Evolutionary conservation across 139 green algal genomes (phyloP), one percentile per base, ranked within the genome.

Genomic region (Limnomonas spitsbergensis): DNA sequence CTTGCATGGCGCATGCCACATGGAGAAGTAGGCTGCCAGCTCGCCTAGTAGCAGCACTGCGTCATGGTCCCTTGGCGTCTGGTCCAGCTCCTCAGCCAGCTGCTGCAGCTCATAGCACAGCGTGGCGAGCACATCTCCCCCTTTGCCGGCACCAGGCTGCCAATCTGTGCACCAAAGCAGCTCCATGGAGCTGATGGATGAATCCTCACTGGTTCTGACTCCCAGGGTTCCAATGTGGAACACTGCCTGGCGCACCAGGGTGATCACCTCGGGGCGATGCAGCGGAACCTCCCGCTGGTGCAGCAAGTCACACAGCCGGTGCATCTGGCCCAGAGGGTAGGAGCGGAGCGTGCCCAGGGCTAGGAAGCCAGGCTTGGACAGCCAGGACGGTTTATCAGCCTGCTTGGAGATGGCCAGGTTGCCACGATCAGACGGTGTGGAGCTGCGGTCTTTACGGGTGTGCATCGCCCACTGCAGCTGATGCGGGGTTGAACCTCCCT

Each of bases 21-120:
- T 71, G 0, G 83, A 71, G 7, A 90, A 78, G 81, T 84, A 90
- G 2, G 81, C 73, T 4, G 81, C 81, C 4, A 87, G 9, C 68
- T 85, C 77, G 1, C 85, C 85, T 53, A 90, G 80, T 31, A 88
- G 68, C 69, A 86, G 54, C 69, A 88, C 76, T 4, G 80, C 66
- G 0, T 78, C 69, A 53, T 87, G 81, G 29, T 87, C 81, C 0
- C 81, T 47, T 2, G 71, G 81, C 52, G 40, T 76, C 0, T 82
- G 1, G 0, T 80, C 40, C 39, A 91, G 81, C 81, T 88, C 76
- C 3, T 70, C 79, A 1, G 82, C 78, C 27, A 83, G 74, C 0
- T 26, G 2, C 0, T 34, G 3, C 38, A 83, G 73, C 82, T 83
- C 82, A 4, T 1, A 14, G 42, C n/a, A 37, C 69, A 89, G 71